These are phyloP conservation scores for Capsella bursapastoris DNA, from an alignment of 345 rosid species.

Conservation along the genomic window DNA sequence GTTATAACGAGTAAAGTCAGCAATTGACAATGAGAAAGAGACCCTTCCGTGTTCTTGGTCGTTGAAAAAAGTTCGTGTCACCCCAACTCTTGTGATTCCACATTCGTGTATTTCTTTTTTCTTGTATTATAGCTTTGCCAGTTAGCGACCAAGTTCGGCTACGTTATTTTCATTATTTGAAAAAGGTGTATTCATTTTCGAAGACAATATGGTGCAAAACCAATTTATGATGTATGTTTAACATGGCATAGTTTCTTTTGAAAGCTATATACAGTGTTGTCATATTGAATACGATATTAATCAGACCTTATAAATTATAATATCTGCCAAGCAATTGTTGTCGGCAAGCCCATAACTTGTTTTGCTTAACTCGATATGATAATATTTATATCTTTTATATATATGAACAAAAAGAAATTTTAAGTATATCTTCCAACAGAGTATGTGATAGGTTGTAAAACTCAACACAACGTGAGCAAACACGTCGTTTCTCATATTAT, in stretches of 20 bases:
- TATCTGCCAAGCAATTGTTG: conserved; percentile 23
- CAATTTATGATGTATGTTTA: background rate
- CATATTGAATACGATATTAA: background rate
- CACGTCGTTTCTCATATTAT: conserved; percentile 30
- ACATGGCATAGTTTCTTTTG: background rate
- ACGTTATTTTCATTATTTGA: conserved; percentile 10
- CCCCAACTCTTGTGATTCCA: conserved; percentile 14
- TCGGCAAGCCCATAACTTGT: conserved; percentile 41
- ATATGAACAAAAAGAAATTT: conserved; percentile 19
- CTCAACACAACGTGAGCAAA: conserved; percentile 28
- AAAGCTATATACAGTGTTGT: background rate
- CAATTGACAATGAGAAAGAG: conserved; percentile 34
- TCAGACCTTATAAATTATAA: conserved; percentile 23
- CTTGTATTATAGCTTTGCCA: background rate
- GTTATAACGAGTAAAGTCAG: conserved; percentile 34
- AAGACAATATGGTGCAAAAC: conserved; percentile 12
- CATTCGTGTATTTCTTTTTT: background rate
- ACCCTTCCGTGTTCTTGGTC: conserved; percentile 7
- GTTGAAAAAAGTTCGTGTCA: conserved; percentile 14
- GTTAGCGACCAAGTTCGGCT: conserved; percentile 24
- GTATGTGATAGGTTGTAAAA: conserved; percentile 36
- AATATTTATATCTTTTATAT: conserved; percentile 6
- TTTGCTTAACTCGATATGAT: conserved; percentile 7
- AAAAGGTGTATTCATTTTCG: conserved; percentile 12
- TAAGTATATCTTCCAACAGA: conserved; percentile 12